Evolutionary conservation across 1,284 basidiomycete genomes (phyloP), one percentile per base, ranked within the genome.

Genomic region (Ceratobasidium sp.): DNA sequence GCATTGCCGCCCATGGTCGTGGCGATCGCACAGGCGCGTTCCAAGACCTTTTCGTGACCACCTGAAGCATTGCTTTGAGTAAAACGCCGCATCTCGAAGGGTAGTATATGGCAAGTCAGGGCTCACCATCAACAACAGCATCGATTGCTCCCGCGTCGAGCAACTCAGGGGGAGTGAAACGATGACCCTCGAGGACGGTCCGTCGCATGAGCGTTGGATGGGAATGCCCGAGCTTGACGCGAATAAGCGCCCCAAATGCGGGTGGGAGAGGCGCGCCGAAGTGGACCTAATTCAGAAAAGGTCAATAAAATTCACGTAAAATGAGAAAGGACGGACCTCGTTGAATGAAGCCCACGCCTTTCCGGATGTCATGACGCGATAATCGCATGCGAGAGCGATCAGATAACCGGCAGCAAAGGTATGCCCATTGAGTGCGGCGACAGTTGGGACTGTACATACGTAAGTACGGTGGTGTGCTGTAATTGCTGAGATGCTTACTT

Each of bases 351-450:
- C 89, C 60, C 90, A 90, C 80, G 89, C 90, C 78, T 87, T 91
- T 22, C 90, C 92, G 77, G 94, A 92, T 27, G 89, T 92, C 91
- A 97, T 96, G 74, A 98, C 87, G 44, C 96, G 89, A 83, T 95
- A 97, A 82, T 98, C 96, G 81, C 95, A 97, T 3, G 87, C 88
- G 65, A 97, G 84, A 0, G 93, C 88, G 27, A 97, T 84, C 79
- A 95, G 90, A 81, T 95, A 91, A 19, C 90, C 96, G 14, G 88
- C 96, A 1, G 96, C 96, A 81, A 95, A 98, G 74, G 91, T 92
- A 80, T 98, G 96, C 0, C 96, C 96, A 80, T 97, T 97, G 79
- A 98, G 89, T 2, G 94, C 94, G 36, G 94, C 94, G 76, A 98
- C 88, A 4, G 91, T 94, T 0, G 93, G 92, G 64, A 94, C 92